These are phyloP conservation scores for Tetrapisispora pingtungensis DNA, from an alignment of 805 yeast species.

Conservation along the genomic window DNA sequence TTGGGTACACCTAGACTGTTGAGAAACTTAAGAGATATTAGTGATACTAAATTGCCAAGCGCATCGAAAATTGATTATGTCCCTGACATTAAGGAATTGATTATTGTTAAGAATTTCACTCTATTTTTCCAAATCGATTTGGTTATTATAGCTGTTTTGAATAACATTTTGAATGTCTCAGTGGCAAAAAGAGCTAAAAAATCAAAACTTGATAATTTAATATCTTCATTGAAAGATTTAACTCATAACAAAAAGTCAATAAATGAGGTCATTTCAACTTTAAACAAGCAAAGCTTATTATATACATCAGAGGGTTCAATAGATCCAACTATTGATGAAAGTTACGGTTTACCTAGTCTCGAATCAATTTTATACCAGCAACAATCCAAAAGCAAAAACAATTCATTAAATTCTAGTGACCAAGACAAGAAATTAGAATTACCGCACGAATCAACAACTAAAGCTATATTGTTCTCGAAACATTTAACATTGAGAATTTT, in stretches of 20 bases:
- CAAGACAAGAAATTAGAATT: slow-evolving; percentile 28
- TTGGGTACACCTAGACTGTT: slow-evolving; percentile 34
- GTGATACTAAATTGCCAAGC: slow-evolving; percentile 37
- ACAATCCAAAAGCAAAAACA: not conserved
- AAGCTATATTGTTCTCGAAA: slow-evolving; percentile 32
- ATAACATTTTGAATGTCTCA: slow-evolving; percentile 27
- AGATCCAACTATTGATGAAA: slow-evolving; percentile 24
- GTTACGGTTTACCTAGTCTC: slow-evolving; percentile 25
- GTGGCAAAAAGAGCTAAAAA: slow-evolving; percentile 35
- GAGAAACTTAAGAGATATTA: slow-evolving; percentile 31
- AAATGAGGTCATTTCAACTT: slow-evolving; percentile 19
- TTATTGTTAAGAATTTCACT: slow-evolving; percentile 39
- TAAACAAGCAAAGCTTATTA: slow-evolving; percentile 23
- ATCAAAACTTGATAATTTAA: slow-evolving; percentile 32
- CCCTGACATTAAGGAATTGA: slow-evolving; percentile 34
- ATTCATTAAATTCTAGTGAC: not conserved
- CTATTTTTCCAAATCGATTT: slow-evolving; percentile 39
- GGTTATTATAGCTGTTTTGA: slow-evolving; percentile 29
- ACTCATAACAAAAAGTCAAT: slow-evolving; percentile 27
- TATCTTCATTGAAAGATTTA: slow-evolving; percentile 26
- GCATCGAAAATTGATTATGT: slow-evolving; percentile 30
- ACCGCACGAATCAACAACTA: slow-evolving; percentile 33
- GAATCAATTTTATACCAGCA: slow-evolving; percentile 17
- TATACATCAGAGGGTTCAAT: slow-evolving; percentile 24
- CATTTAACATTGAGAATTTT: slow-evolving; percentile 38